Evolutionary conservation across 345 rosid genomes (phyloP).

Genomic region (Microcos paniculata): DNA sequence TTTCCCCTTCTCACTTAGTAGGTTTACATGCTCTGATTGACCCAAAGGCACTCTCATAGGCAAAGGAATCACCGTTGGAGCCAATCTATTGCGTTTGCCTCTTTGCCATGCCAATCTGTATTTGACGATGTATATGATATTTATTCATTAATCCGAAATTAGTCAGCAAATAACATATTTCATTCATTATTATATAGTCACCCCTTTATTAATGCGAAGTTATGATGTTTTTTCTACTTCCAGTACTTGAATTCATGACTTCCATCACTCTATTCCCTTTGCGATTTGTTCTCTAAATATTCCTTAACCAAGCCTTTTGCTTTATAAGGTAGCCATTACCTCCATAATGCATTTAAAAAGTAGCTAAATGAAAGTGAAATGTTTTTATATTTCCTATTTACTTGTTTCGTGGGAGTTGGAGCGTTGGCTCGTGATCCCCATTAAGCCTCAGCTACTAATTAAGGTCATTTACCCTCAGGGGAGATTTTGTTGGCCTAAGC

Average conservation of each 20-base stretch:
- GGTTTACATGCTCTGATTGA: constrained; percentile 2
- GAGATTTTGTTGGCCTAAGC: too few relatives aligned
- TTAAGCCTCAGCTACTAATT: too few relatives aligned
- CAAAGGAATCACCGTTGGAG: background rate
- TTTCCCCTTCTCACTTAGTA: background rate
- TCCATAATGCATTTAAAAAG: too few relatives aligned
- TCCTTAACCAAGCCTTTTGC: background rate
- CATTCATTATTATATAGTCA: background rate
- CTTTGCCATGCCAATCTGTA: background rate
- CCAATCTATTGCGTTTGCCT: background rate
- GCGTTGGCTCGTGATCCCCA: too few relatives aligned
- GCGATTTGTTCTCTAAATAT: background rate
- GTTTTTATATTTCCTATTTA: too few relatives aligned
- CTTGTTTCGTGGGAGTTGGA: too few relatives aligned
- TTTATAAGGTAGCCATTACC: too few relatives aligned
- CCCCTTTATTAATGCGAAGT: background rate
- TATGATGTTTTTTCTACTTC: background rate
- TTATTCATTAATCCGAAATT: background rate
- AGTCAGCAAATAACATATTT: background rate
- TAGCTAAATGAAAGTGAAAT: too few relatives aligned
- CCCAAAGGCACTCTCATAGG: background rate
- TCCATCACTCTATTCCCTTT: too few relatives aligned
- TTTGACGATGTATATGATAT: background rate
- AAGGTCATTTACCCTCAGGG: too few relatives aligned
- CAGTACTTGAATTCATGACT: background rate